Evolutionary conservation across 106 monocot genomes (phyloP).

Genomic region (Gastrodia elata): DNA sequence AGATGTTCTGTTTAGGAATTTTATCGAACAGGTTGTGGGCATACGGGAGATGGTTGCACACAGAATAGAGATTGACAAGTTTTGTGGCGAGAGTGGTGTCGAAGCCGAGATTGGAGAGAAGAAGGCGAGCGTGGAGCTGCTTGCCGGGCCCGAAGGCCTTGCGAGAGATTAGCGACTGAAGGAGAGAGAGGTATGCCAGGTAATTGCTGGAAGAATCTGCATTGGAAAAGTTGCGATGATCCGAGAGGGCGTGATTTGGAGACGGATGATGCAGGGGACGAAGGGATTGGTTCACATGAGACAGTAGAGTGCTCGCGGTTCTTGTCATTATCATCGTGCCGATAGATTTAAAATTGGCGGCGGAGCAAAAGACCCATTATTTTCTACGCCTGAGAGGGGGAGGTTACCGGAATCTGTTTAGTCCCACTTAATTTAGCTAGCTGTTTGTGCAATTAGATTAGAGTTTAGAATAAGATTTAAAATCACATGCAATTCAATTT

Average conservation of each 20-base stretch:
- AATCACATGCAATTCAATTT: too few species aligned
- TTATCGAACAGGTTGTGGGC: conserved; percentile 60
- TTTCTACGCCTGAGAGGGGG: too few species aligned
- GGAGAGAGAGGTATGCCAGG: conserved; percentile 27
- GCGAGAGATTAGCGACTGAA: conserved; percentile 27
- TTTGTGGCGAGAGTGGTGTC: conserved; percentile 36
- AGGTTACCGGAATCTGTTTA: too few species aligned
- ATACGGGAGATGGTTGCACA: conserved; percentile 10
- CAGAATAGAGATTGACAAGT: conserved; percentile 42
- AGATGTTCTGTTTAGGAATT: conserved; percentile 37
- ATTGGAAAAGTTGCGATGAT: background rate
- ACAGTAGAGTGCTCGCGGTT: background rate
- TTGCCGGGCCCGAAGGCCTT: conserved; percentile 36
- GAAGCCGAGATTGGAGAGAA: conserved; percentile 46
- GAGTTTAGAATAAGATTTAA: too few species aligned
- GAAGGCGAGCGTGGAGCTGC: conserved; percentile 58
- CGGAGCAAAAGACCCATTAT: background rate
- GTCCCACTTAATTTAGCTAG: too few species aligned
- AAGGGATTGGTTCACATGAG: background rate
- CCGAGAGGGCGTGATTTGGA: background rate
- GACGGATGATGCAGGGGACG: background rate
- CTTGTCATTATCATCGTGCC: background rate
- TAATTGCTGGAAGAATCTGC: background rate
- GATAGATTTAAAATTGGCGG: background rate
- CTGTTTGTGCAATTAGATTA: too few species aligned